Evolutionary conservation across 768 basidiomycete species (phyloP).

Genomic region (Boletus sensibilis): DNA sequence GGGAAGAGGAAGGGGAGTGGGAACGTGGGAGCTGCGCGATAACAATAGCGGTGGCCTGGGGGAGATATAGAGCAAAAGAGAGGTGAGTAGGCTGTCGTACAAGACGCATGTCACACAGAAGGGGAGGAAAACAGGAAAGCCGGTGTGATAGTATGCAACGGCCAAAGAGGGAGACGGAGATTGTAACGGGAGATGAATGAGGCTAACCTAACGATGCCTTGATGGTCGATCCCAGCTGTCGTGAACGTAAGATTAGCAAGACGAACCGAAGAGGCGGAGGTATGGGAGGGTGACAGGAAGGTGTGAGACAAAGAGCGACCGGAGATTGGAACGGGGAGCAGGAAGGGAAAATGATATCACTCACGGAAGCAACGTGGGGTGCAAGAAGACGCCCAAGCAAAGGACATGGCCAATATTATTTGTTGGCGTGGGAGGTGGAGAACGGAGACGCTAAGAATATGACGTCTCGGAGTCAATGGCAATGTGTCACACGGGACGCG

Average conservation of each 20-base stretch:
- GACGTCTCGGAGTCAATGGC: constrained; percentile 20
- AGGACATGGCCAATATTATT: background rate
- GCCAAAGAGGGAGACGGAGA: constrained; percentile 13
- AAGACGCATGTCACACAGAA: constrained; percentile 10
- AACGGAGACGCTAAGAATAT: constrained; percentile 8
- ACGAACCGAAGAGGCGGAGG: background rate
- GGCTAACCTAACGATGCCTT: constrained; percentile 21
- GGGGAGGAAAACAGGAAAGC: constrained; percentile 8
- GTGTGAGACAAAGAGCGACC: background rate
- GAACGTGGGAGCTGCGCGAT: constrained; percentile 20
- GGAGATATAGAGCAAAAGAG: constrained; percentile 14
- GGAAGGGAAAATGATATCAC: constrained; percentile 4
- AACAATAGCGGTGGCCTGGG: constrained; percentile 6
- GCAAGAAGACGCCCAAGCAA: constrained; percentile 1
- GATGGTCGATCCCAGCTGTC: constrained; percentile 21
- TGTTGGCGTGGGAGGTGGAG: constrained; percentile 21
- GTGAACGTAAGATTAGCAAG: background rate
- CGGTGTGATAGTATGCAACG: background rate
- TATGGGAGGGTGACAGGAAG: background rate
- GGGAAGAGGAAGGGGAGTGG: constrained; percentile 5
- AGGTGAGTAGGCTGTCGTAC: constrained; percentile 17
- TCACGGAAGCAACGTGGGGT: constrained; percentile 25
- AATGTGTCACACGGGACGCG: constrained; percentile 11
- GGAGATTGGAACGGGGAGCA: background rate
- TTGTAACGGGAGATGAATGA: constrained; percentile 25